Percentiles rank a stretch among this genome's conserved stretches.
These are phyloP conservation scores for Quercus mongolica DNA, from an alignment of 306 rosid genomes.

Conservation along the genomic window DNA sequence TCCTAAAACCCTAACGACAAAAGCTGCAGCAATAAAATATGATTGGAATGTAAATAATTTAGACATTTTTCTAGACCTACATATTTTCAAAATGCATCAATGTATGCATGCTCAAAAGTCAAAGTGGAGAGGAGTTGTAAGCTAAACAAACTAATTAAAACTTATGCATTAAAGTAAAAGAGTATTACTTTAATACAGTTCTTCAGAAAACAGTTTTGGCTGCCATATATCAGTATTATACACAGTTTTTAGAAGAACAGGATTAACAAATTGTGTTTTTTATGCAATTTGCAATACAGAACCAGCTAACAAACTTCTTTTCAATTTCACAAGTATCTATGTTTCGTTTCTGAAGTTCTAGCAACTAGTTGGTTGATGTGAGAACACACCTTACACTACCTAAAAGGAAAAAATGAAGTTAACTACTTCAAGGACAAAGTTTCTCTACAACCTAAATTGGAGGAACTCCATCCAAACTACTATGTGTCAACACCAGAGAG, in stretches of 20 bases:
- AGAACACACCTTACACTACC: neutral
- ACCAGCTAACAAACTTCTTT: neutral
- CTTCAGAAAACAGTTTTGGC: neutral
- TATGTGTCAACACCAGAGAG: too few species aligned
- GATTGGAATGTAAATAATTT: neutral
- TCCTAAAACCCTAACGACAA: neutral
- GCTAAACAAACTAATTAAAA: neutral
- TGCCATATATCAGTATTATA: neutral
- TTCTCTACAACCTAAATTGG: too few species aligned
- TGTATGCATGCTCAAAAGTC: neutral
- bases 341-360: neutral
- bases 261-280: neutral
- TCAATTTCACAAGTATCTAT: neutral
- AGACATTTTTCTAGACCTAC: neutral
- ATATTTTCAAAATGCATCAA: neutral
- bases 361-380: neutral
- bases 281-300: neutral
- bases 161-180: neutral
- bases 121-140: neutral
- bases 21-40: neutral
- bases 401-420: neutral
- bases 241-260: too few species aligned
- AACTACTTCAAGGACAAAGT: too few species aligned
- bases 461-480: too few species aligned
- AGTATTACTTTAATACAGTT: neutral